Base-by-base conservation (phyloP, 306 rosid species). In the Begonia masoniana region DNA sequence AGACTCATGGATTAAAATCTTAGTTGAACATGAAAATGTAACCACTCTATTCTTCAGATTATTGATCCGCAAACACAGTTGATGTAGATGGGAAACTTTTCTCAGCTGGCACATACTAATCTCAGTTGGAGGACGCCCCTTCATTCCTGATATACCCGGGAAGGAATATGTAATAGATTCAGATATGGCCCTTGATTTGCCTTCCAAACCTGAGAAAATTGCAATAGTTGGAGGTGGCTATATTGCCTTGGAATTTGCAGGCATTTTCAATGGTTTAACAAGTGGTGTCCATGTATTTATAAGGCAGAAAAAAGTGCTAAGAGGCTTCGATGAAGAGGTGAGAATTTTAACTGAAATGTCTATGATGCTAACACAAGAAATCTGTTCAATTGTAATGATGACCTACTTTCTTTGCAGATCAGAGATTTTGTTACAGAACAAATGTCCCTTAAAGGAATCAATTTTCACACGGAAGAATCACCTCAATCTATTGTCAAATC, bases 301-400 rank as follows among this genome's bases (percentile, higher is more conserved):
- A 50, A 67, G 99, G 47, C 93, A 92, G 65, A 81, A 86, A 68
- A 74, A 86, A 73, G 85, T 92, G 62, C 76, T 92, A 46, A 73
- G 99, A 62, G 99, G 99, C 63, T 92, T 92, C 56, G 99, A 92
- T 64, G 96, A 92, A 71, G 99, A 92, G 94, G 95, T 92, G 66
- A 61, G 65, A 53, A 16, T 68, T 64, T 39, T 48, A 8, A 47
- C 9, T 15, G 9, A 51, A 39, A 14, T 17, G 5, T 15, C 51
- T 36, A 15, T 60, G 41, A n/a, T 50, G 39, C 39, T 5, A 31
- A 31, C 39, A 31, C 8, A 5, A 31, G 39, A 31, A 31, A 31
- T 21, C 39, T 31, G 39, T 31, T 31, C 9, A 31, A 31, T 31
- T 7, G 39, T 31, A 31, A 31, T 31, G 39, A 31, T 31, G 7